Base-by-base conservation (phyloP, 495 filamentous ascomycete genomes). In the Hypoxylon perforatum region DNA sequence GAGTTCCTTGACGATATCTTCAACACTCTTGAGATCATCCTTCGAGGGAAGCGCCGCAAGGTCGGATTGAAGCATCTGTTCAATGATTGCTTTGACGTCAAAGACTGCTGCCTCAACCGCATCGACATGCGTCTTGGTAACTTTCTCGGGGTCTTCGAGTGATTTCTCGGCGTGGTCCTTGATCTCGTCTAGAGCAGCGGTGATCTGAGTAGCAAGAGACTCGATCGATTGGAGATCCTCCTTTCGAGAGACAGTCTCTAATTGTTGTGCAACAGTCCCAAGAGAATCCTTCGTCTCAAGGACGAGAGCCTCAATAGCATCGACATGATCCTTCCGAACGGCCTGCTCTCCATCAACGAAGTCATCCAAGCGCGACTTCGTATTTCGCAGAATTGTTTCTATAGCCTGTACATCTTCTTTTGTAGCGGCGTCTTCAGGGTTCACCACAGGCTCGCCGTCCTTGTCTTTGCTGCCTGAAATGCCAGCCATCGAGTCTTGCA, bases 381-480 rank as follows among this genome's bases (percentile, higher is more conserved):
- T 92, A 71, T 93, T 94, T 47, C 89, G 85, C 19, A 97, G 84
- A 45, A 97, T 84, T 0, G 88, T 93, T 74, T 97, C 93, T 56
- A 97, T 92, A n/a, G 90, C 91, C 59, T 92, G 87, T 2, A 90
- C 90, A 66, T 97, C 92, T 59, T 94, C 91, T 72, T 85, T 88
- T 21, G 82, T 84, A 19, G 87, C 87, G 2, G 72, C 36, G 52
- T 81, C 69, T 23, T 76, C 74, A 8, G 50, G 41, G 25, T 64
- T 80, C 18, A 85, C 15, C 11, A 68, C 44, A 14, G 74, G 49
- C 9, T 78, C 45, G 52, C 38, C 18, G 22, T 70, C 55, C 39
- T 44, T 62, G 8, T 54, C 57, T 35, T 58, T 75, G 21, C 61
- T 57, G 38, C 57, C 50, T 1, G 71, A 56, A 35, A 73, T 58